Base-by-base conservation (phyloP, 2,329 filamentous ascomycete genomes). In the Beauveria sp. region DNA sequence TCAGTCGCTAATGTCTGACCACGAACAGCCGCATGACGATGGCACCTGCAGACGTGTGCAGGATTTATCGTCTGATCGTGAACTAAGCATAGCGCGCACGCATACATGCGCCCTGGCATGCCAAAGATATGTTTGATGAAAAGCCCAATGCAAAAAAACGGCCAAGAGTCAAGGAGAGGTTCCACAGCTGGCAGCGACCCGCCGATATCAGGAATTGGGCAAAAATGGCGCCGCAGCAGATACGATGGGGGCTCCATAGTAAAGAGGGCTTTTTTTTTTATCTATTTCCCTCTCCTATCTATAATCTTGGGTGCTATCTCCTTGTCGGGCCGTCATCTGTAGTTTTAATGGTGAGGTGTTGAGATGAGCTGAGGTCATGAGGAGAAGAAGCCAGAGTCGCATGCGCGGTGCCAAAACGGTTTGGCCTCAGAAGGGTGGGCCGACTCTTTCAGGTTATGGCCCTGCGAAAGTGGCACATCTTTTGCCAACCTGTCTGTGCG, bases 171-270 rank as follows among this genome's bases (percentile, higher is more conserved):
- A 22, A 45, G 28, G 12, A 14, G 18, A 22, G 46, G 57, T 53
- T 50, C 57, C 57, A 60, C 57, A 52, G 57, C 57, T 49, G 57
- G 57, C 49, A 59, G n/a, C 56, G 56, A 60, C 57, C 57, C 57
- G 57, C 57, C 46, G 57, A 52, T 60, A 60, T 60, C 57, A 60
- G 48, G 24, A 40, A 31, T 48, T 26, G 22, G 24, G 31, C 55
- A 48, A 31, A 34, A 43, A 43, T 31, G 56, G 48, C 26, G 49
- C 48, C 48, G 49, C 49, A 60, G 49, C 31, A 60, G 57, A 60
- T 60, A 60, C 57, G 57, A 60, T 60, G 57, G 9, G 5, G 57
- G 49, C 57, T 53, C 57, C 57, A 60, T 60, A 42, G 38, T 52
- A 59, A 31, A 51, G 31, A 40, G 40, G 49, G 48, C 16, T 26